These are phyloP conservation scores for Debaryomyces subglobosus DNA, from an alignment of 1,139 yeast genomes.

Conservation along the genomic window DNA sequence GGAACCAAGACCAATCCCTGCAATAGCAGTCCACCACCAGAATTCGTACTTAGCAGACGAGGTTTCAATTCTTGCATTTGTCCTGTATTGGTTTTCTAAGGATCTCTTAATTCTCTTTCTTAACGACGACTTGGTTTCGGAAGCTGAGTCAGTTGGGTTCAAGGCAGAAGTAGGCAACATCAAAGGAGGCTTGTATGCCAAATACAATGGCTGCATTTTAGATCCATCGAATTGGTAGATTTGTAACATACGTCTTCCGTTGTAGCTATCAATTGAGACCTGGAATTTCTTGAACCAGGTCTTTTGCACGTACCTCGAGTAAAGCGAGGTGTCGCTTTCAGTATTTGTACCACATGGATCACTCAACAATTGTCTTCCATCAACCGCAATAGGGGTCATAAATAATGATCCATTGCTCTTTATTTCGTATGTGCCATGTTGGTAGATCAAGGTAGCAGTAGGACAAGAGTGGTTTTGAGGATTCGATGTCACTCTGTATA, in stretches of 20 bases:
- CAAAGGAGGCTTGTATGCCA: conserved; percentile 91
- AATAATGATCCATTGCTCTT: conserved; percentile 66
- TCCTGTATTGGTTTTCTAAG: conserved; percentile 77
- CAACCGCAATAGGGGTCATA: conserved; percentile 77
- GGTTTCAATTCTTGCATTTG: conserved; percentile 64
- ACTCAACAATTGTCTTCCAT: conserved; percentile 89
- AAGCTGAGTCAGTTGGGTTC: conserved; percentile 71
- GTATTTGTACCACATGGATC: conserved; percentile 70
- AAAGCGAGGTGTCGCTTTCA: conserved; percentile 51
- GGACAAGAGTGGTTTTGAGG: conserved; percentile 81
- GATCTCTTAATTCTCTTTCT: conserved; percentile 63
- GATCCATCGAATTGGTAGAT: conserved; percentile 83
- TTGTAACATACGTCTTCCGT: conserved; percentile 78
- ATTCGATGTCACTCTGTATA: conserved; percentile 75
- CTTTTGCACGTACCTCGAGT: conserved; percentile 71
- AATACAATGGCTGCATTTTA: conserved; percentile 80
- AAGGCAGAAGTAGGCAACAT: conserved; percentile 93
- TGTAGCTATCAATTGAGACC: conserved; percentile 72
- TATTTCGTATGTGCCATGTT: conserved; percentile 81
- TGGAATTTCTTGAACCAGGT: conserved; percentile 62
- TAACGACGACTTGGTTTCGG: conserved; percentile 42
- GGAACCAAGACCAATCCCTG: conserved; percentile 29
- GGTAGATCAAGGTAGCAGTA: conserved; percentile 76
- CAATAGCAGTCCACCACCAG: conserved; percentile 48
- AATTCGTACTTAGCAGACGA: conserved; percentile 46